A percentile compares a stretch with the other conserved stretches of the same genome.
phyloP scores from a whole-genome alignment of 2,329 filamentous ascomycete genomes.

The Colletotrichum graminicola region DNA sequence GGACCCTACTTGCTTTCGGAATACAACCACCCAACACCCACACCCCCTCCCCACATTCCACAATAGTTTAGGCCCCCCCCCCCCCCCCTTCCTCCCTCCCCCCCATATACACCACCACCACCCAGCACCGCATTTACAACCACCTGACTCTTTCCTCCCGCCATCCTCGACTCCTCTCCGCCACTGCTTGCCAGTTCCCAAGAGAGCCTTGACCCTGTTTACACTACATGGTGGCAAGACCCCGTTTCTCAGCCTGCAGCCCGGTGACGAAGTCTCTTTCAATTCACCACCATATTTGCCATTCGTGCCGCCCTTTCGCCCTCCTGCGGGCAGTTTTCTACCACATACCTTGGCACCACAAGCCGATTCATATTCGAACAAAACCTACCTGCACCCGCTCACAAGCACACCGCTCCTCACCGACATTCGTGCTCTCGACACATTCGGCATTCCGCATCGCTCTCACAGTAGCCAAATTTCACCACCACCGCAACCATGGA shows the following conservation, averaged over 20 bases:
- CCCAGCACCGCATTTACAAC: constrained; percentile 30
- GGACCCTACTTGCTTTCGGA: constrained; percentile 42
- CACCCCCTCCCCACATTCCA: constrained; percentile 26
- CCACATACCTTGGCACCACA: neutral
- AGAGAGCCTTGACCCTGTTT: constrained; percentile 39
- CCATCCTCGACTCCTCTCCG: constrained; percentile 37
- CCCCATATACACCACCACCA: constrained; percentile 30
- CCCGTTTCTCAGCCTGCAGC: constrained; percentile 39
- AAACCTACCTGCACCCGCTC: neutral
- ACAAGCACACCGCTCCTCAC: neutral
- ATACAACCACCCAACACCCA: constrained; percentile 33
- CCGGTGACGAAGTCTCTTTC: constrained; percentile 40
- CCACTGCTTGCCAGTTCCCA: constrained; percentile 26
- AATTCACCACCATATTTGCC: constrained; percentile 33
- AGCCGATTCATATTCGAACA: neutral
- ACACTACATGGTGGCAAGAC: constrained; percentile 39
- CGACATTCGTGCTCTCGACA: constrained; percentile 7
- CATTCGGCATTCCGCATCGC: neutral
- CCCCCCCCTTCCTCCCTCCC: too few relatives aligned
- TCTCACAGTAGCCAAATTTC: neutral
- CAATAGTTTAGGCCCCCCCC: constrained; percentile 29
- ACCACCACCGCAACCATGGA: constrained; percentile 38
- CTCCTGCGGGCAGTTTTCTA: neutral
- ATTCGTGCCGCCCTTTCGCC: constrained; percentile 31
- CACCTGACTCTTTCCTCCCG: constrained; percentile 32